These are phyloP conservation scores for Castanea crenata DNA, from an alignment of 306 rosid genomes.

Conservation along the genomic window DNA sequence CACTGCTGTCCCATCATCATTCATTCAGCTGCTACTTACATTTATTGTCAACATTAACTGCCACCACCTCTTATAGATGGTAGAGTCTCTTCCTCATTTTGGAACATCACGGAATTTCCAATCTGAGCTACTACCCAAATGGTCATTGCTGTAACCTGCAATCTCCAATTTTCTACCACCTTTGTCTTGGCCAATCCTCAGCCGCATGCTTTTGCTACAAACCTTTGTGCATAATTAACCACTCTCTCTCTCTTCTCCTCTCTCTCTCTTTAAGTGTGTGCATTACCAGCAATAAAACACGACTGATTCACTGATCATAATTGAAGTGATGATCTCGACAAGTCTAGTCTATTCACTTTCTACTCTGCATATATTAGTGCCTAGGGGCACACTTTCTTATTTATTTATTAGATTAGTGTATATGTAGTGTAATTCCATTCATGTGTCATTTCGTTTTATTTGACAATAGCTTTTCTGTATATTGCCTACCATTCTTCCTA, in stretches of 20 bases:
- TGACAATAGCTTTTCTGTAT: slow-evolving; percentile 15
- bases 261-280: background rate
- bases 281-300: background rate
- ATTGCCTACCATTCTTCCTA: slow-evolving; percentile 1
- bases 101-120: slow-evolving; percentile 10
- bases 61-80: background rate
- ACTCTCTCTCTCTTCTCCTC: background rate
- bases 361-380: background rate
- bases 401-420: background rate
- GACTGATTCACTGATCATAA: slow-evolving; percentile 3
- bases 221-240: background rate
- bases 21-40: background rate
- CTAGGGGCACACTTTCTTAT: background rate
- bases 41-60: background rate
- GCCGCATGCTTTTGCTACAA: background rate
- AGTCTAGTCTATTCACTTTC: background rate
- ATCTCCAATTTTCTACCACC: background rate
- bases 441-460: slow-evolving; percentile 11
- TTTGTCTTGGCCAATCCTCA: background rate
- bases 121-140: background rate
- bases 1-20: background rate
- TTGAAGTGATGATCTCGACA: slow-evolving; percentile 1
- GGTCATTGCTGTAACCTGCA: slow-evolving; percentile 4
- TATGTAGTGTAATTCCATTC: slow-evolving; percentile 16
- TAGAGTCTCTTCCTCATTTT: background rate